phyloP scores from a whole-genome alignment of 1,139 yeast species.

The Scheffersomyces cryptocercus region DNA sequence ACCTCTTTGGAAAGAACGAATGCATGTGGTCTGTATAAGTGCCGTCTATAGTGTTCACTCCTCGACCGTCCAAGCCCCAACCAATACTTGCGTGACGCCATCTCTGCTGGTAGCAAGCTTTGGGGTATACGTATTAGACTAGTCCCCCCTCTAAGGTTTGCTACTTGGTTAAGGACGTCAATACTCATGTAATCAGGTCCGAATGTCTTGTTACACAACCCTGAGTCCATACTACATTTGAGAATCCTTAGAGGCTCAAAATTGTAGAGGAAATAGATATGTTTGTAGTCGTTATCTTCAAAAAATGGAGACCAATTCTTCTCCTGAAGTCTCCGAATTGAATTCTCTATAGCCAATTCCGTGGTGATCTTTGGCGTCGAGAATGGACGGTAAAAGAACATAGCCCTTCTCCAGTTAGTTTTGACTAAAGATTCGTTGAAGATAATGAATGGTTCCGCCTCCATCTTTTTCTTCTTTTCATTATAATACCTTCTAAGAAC shows the following conservation, averaged over 20 bases:
- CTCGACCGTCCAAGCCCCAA: not conserved
- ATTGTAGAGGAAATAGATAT: not conserved
- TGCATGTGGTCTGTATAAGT: slow-evolving; percentile 20
- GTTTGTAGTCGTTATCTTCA: slow-evolving; percentile 3
- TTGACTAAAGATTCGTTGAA: slow-evolving; percentile 13
- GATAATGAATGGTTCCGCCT: slow-evolving; percentile 14
- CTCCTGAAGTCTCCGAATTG: slow-evolving; percentile 10
- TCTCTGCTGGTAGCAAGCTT: not conserved
- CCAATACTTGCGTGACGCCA: not conserved
- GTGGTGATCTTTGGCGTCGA: not conserved
- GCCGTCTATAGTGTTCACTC: not conserved
- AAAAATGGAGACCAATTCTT: slow-evolving; percentile 17
- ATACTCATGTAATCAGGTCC: slow-evolving; percentile 1
- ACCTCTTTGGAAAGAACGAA: slow-evolving; percentile 16
- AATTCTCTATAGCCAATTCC: not conserved
- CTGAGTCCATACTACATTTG: not conserved
- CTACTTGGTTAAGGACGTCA: slow-evolving; percentile 1
- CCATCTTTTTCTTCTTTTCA: slow-evolving; percentile 5
- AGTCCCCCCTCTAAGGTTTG: not conserved
- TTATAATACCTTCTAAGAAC: slow-evolving; percentile 7
- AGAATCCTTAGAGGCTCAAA: not conserved
- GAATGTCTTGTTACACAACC: not conserved
- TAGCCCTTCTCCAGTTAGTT: slow-evolving; percentile 12
- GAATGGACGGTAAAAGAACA: slow-evolving; percentile 13
- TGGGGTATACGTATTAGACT: not conserved